Percentiles rank a stretch among this genome's conserved stretches.
Evolutionary conservation across 108 stramenopile genomes (phyloP).

Genomic region (Pelagomonas calceolata): DNA sequence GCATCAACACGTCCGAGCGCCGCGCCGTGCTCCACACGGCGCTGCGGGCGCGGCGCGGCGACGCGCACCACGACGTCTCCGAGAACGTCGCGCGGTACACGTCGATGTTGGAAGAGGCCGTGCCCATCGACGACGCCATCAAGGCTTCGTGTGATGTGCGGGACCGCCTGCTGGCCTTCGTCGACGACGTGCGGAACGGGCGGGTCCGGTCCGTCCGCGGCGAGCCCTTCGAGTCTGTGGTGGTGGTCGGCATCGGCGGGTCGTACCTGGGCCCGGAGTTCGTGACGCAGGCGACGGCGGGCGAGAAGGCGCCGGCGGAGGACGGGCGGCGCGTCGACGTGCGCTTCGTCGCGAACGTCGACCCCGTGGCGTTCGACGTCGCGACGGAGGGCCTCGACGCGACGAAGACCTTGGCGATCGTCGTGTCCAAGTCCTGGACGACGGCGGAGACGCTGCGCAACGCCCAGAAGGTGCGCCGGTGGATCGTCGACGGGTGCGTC

Average conservation of each 20-base stretch:
- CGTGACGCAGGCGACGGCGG: background rate
- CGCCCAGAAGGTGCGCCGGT: conserved; percentile 86
- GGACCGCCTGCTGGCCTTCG: conserved; percentile 76
- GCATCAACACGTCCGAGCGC: conserved; percentile 92
- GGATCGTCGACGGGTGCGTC: conserved; percentile 92
- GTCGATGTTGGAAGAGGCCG: background rate
- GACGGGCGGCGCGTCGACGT: conserved; percentile 17
- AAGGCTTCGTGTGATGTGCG: conserved; percentile 41
- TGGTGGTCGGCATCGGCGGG: conserved; percentile 97
- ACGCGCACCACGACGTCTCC: no score
- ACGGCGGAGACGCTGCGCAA: conserved; percentile 99
- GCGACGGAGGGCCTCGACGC: conserved; percentile 81
- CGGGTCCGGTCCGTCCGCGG: conserved; percentile 45
- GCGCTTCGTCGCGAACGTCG: conserved; percentile 93
- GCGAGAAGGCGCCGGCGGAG: background rate
- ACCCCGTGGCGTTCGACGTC: conserved; percentile 94
- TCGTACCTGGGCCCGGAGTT: conserved; percentile 46
- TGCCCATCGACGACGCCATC: conserved; percentile 12
- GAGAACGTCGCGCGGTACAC: no score
- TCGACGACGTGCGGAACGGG: conserved; percentile 72
- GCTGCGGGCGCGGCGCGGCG: conserved; percentile 58
- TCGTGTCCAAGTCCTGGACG: conserved; percentile 98
- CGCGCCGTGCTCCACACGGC: conserved; percentile 95
- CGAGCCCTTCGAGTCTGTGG: conserved; percentile 79
- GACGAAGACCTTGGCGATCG: conserved; percentile 78